phyloP scores from a whole-genome alignment of 352 stramenopile species.

The Globisporangium emineosum region DNA sequence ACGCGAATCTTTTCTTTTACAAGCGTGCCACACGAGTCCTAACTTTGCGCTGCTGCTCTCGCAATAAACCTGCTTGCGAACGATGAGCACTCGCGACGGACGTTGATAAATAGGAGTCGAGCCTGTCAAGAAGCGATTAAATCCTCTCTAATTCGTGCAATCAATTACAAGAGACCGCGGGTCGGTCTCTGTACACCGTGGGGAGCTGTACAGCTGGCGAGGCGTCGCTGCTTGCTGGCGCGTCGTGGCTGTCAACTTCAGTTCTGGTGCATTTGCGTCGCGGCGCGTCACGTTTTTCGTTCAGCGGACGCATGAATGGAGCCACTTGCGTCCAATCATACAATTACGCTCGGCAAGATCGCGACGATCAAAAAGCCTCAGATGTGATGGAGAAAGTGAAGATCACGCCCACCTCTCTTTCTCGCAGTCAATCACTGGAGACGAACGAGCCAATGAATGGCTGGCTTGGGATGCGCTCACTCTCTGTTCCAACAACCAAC shows the following conservation, averaged over 20 bases:
- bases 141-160: not conserved
- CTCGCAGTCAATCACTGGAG: not conserved
- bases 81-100: too few species aligned
- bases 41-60: not conserved
- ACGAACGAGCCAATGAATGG: not conserved
- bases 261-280: slow-evolving; percentile 23
- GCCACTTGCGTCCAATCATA: not conserved
- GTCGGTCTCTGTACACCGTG: not conserved
- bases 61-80: not conserved
- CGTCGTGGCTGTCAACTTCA: slow-evolving; percentile 11
- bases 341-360: not conserved
- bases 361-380: not conserved
- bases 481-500: too few species aligned
- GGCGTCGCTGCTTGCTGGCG: slow-evolving; percentile 11
- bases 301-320: slow-evolving; percentile 6
- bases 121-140: not conserved
- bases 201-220: not conserved
- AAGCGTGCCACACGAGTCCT: not conserved
- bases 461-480: not conserved
- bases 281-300: slow-evolving; percentile 28
- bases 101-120: too few species aligned
- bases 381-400: not conserved
- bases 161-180: not conserved
- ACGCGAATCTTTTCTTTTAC: not conserved
- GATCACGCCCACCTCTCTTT: not conserved